Evolutionary conservation across 768 basidiomycete species (phyloP).

Genomic region (Inosperma sp.): DNA sequence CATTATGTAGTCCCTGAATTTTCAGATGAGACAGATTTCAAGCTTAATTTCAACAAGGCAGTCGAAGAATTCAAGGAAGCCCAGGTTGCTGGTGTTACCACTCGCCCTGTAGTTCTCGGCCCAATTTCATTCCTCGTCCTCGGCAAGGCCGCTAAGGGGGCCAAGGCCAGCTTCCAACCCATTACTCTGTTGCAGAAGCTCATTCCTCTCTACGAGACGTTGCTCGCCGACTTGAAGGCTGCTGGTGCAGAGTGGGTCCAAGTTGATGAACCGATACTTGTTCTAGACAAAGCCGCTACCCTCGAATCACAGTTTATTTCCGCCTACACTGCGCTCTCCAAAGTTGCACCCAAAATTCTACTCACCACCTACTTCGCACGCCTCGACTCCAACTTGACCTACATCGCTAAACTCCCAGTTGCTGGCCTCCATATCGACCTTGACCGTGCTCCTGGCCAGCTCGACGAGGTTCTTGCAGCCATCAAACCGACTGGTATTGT

Average conservation of each 20-base stretch:
- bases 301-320: conserved; percentile 76
- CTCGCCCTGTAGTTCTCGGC: conserved; percentile 94
- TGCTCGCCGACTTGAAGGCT: conserved; percentile 84
- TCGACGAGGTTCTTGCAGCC: conserved; percentile 75
- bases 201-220: conserved; percentile 86
- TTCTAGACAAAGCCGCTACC: conserved; percentile 75
- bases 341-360: conserved; percentile 86
- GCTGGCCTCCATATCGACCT: conserved; percentile 95
- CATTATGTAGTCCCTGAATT: conserved; percentile 98
- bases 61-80: conserved; percentile 94
- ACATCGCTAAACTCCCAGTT: conserved; percentile 87
- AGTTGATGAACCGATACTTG: conserved; percentile 94
- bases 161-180: conserved; percentile 80
- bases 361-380: conserved; percentile 97
- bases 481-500: conserved; percentile 76
- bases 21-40: conserved; percentile 86
- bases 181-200: conserved; percentile 87
- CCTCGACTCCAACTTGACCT: conserved; percentile 86
- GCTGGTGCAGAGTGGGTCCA: conserved; percentile 95
- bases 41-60: conserved; percentile 93
- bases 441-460: conserved; percentile 87
- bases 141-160: conserved; percentile 85
- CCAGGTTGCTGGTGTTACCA: conserved; percentile 78
- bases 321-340: conserved; percentile 76
- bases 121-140: conserved; percentile 94